Base-by-base conservation (phyloP, 306 rosid genomes). In the Casuarina cunninghamiana region DNA sequence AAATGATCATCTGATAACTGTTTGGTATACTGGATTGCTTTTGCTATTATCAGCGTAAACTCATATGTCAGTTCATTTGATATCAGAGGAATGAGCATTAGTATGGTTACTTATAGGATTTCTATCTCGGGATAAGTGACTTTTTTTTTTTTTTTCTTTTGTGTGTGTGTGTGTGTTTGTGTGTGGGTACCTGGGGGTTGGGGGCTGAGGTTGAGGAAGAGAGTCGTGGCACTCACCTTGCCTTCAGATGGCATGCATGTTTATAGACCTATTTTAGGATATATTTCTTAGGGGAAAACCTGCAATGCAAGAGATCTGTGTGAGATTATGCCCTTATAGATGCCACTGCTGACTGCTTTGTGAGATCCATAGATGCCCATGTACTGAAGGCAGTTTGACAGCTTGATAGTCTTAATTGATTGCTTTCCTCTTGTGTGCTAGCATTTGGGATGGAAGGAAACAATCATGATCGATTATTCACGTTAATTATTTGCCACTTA, bases 401-500 rank as follows among this genome's bases (percentile, higher is more conserved):
- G 7, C 12, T 67, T 42, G 35, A 15, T 32, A 38, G 37, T 32
- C 32, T 41, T 67, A 67, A 67, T 4, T 49, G 60, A 26, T 71
- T 46, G 11, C 50, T 72, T 81, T 72, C 43, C 75, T 32, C 0
- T 13, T 42, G 68, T 63, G 63, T 19, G 77, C 75, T 58, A 65
- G 57, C 42, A 62, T 57, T 16, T 49, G 51, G 79, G 21, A 21
- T 45, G 37, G 35, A 69, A 55, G 17, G 69, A 71, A 83, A 77
- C n/a, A 61, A 32, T 26, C 32, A 26, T 26, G 32, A 26, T 26
- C 1, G 32, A 26, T 42, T 4, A 55, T 44, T 38, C 12, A 32
- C 35, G 9, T 19, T 21, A 43, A 8, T 72, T 66, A 37, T 39
- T 76, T 58, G 58, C 46, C 57, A 32, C 41, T 75, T 54, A 69